Evolutionary conservation across 805 yeast genomes (phyloP).

Genomic region (Yamadazyma scolyti): DNA sequence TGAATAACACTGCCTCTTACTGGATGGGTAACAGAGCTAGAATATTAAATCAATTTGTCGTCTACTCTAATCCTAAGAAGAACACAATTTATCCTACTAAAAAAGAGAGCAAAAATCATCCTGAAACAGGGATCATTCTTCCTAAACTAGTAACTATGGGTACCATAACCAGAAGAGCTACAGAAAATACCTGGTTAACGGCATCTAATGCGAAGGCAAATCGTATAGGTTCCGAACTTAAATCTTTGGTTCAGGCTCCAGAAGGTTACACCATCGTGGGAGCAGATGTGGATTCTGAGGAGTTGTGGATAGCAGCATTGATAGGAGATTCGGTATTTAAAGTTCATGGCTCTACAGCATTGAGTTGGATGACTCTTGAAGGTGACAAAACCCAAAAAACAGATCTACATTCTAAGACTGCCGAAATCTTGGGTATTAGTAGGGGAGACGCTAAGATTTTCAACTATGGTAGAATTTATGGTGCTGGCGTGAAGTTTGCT

Average conservation of each 20-base stretch:
- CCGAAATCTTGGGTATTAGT: constrained; percentile 80
- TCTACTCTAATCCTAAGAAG: constrained; percentile 36
- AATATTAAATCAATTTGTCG: constrained; percentile 81
- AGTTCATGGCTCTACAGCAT: constrained; percentile 91
- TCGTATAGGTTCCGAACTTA: constrained; percentile 90
- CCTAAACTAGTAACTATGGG: constrained; percentile 93
- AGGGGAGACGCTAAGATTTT: constrained; percentile 92
- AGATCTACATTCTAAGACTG: constrained; percentile 92
- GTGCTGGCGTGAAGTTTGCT: constrained; percentile 94
- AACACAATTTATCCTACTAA: constrained; percentile 22
- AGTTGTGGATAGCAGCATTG: constrained; percentile 94
- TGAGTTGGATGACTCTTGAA: constrained; percentile 99
- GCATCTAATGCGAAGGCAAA: constrained; percentile 89
- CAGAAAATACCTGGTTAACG: constrained; percentile 96
- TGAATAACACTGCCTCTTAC: constrained; percentile 79
- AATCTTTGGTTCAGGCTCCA: constrained; percentile 84
- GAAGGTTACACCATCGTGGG: constrained; percentile 89
- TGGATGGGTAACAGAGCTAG: constrained; percentile 92
- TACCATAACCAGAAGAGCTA: constrained; percentile 92
- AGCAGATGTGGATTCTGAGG: constrained; percentile 98
- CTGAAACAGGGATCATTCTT: constrained; percentile 64
- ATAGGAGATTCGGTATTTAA: constrained; percentile 89
- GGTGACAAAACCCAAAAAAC: constrained; percentile 91
- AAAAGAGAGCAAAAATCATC: constrained; percentile 17
- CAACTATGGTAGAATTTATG: constrained; percentile 95